Evolutionary conservation across 192 early-diverging fungal genomes (phyloP).

Genomic region (Coemansia sp.): DNA sequence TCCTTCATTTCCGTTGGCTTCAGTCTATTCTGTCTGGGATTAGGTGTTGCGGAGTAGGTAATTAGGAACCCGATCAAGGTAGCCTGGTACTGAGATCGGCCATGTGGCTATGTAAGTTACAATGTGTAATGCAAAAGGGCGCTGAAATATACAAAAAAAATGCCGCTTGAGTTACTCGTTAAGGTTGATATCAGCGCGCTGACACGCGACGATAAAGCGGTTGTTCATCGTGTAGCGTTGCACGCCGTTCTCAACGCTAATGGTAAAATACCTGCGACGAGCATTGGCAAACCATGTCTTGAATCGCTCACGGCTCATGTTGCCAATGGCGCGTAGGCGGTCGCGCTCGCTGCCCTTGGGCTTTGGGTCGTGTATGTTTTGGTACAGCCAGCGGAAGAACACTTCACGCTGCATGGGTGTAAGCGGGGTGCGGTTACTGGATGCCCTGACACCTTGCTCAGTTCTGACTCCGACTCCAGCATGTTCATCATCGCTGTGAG

Average conservation of each 20-base stretch:
- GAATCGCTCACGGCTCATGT: constrained; percentile 50
- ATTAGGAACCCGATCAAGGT: not conserved
- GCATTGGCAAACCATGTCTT: constrained; percentile 57
- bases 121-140: not conserved
- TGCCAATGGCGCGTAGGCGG: constrained; percentile 33
- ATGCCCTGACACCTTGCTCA: constrained; percentile 3
- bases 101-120: not conserved
- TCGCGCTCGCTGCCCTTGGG: constrained; percentile 54
- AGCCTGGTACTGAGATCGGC: not conserved
- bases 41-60: not conserved
- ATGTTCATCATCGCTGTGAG: constrained; percentile 11
- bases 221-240: constrained; percentile 36
- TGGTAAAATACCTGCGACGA: constrained; percentile 48
- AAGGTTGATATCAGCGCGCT: constrained; percentile 38
- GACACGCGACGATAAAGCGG: constrained; percentile 39
- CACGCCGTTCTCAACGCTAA: constrained; percentile 26
- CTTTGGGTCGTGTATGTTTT: constrained; percentile 45
- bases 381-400: constrained; percentile 47
- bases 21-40: not conserved
- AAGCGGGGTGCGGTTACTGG: constrained; percentile 28
- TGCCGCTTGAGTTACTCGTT: constrained; percentile 16
- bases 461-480: not conserved
- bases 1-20: not conserved
- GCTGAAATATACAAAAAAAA: constrained; percentile 7
- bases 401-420: constrained; percentile 31